Conservation (phyloP, 768 basidiomycete species). For the Macrolepiota albuminosa region DNA sequence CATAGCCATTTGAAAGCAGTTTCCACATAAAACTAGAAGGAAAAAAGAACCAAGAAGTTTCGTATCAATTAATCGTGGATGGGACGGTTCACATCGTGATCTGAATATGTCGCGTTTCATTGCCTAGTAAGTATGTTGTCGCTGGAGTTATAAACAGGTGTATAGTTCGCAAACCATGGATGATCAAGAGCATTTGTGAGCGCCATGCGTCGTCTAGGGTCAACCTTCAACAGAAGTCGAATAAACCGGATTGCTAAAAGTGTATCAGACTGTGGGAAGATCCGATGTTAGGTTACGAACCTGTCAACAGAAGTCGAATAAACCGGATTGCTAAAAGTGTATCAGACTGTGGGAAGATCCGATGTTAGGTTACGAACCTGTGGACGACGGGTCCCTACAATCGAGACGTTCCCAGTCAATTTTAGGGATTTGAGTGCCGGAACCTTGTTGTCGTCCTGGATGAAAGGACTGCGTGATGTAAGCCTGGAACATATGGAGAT, state of each 20-base stretch:
- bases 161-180: constrained; percentile 59
- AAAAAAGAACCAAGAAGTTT: background rate
- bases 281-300: constrained; percentile 14
- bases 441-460: constrained; percentile 56
- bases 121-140: background rate
- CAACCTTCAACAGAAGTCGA: constrained; percentile 50
- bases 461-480: constrained; percentile 71
- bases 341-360: background rate
- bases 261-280: background rate
- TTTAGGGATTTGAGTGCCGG: constrained; percentile 52
- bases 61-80: background rate
- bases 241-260: constrained; percentile 61
- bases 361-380: constrained; percentile 34
- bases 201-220: constrained; percentile 67
- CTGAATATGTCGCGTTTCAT: constrained; percentile 6
- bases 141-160: constrained; percentile 20
- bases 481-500: constrained; percentile 42
- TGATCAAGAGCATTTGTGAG: constrained; percentile 64
- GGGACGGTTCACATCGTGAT: constrained; percentile 18
- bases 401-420: constrained; percentile 59
- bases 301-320: constrained; percentile 57
- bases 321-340: constrained; percentile 51
- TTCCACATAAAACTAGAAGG: background rate
- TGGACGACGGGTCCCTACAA: constrained; percentile 20
- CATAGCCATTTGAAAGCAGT: background rate